These are phyloP conservation scores for Aspergillus felis DNA, from an alignment of 2,329 filamentous ascomycete genomes.

Conservation along the genomic window DNA sequence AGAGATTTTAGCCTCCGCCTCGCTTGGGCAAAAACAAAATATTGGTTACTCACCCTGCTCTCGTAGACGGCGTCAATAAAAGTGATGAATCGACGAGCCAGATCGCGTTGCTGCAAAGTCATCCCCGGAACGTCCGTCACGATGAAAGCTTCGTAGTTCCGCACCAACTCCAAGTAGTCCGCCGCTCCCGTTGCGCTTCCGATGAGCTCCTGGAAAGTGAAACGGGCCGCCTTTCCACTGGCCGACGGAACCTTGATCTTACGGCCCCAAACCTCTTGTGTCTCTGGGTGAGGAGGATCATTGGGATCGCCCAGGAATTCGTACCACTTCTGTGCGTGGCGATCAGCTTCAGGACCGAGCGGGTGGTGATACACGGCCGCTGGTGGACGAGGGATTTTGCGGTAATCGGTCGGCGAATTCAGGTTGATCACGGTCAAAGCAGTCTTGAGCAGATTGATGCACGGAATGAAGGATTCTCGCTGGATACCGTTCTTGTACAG, in stretches of 20 bases:
- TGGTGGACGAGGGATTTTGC: slow-evolving; percentile 88
- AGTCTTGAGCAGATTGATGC: slow-evolving; percentile 84
- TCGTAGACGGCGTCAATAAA: slow-evolving; percentile 98
- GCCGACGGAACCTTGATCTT: slow-evolving; percentile 83
- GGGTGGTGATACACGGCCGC: slow-evolving; percentile 93
- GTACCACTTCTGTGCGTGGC: slow-evolving; percentile 94
- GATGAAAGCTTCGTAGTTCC: slow-evolving; percentile 87
- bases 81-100: slow-evolving; percentile 90
- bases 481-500: slow-evolving; percentile 98
- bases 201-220: slow-evolving; percentile 90
- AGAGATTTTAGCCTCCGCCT: neutral
- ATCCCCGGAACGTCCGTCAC: slow-evolving; percentile 89
- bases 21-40: neutral
- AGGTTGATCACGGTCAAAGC: slow-evolving; percentile 87
- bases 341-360: slow-evolving; percentile 69
- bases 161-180: slow-evolving; percentile 88
- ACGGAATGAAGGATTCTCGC: slow-evolving; percentile 89
- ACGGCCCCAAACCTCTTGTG: slow-evolving; percentile 86
- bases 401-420: slow-evolving; percentile 92
- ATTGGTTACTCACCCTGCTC: slow-evolving; percentile 44
- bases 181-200: slow-evolving; percentile 84
- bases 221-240: slow-evolving; percentile 82
- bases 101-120: slow-evolving; percentile 79
- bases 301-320: slow-evolving; percentile 81
- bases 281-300: slow-evolving; percentile 71